Conservation (phyloP, 352 stramenopile genomes). For the Peronospora destructor region DNA sequence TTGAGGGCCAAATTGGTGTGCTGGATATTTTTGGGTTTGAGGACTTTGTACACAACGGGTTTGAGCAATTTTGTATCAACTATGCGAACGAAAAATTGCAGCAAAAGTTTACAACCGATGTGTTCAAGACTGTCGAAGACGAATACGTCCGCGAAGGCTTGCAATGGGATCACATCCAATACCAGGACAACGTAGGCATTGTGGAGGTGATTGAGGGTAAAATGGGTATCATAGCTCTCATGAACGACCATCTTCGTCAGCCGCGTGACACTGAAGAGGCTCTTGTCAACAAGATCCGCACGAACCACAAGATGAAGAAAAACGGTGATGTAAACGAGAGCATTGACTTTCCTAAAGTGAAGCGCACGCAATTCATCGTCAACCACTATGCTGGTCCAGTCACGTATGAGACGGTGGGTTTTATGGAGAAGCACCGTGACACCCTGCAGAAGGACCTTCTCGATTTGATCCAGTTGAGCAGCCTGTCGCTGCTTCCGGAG, state of each 20-base stretch:
- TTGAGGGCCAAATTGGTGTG: constrained; percentile 89
- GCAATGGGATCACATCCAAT: constrained; percentile 97
- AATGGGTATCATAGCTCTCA: constrained; percentile 81
- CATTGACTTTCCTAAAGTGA: constrained; percentile 85
- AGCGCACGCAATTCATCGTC: constrained; percentile 91
- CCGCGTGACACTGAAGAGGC: constrained; percentile 81
- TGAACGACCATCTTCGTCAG: constrained; percentile 85
- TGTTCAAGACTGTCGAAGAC: constrained; percentile 97
- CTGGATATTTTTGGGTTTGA: constrained; percentile 99
- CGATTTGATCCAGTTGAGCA: constrained; percentile 77
- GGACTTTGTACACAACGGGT: constrained; percentile 92
- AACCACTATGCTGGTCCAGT: constrained; percentile 94
- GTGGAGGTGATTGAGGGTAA: constrained; percentile 94
- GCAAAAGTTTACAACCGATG: constrained; percentile 90
- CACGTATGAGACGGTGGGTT: constrained; percentile 90
- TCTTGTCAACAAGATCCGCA: constrained; percentile 84
- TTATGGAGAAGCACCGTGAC: constrained; percentile 96
- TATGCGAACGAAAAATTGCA: constrained; percentile 89
- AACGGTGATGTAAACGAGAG: constrained; percentile 52
- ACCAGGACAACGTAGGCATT: constrained; percentile 97
- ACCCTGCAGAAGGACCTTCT: constrained; percentile 93
- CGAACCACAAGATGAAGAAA: constrained; percentile 75
- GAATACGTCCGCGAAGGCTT: constrained; percentile 97
- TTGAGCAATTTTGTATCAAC: constrained; percentile 92
- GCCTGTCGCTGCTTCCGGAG: constrained; percentile 49